phyloP scores from a whole-genome alignment of 257 asterid genomes.

The Fraxinus pennsylvanica region DNA sequence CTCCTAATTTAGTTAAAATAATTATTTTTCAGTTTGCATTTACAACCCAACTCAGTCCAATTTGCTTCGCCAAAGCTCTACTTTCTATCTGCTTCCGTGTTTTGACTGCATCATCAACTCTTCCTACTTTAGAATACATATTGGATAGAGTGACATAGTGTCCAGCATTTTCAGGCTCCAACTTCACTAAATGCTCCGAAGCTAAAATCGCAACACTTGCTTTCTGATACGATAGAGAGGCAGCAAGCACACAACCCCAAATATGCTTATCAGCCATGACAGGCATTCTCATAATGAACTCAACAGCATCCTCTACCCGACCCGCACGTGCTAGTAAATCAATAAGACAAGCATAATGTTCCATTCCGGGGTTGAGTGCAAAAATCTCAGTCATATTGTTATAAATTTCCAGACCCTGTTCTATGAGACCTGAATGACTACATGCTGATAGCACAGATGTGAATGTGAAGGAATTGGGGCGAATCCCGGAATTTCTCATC shows the following conservation, averaged over 20 bases:
- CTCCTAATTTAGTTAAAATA: too few relatives aligned
- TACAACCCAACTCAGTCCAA: slow-evolving; percentile 37
- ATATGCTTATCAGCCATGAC: slow-evolving; percentile 32
- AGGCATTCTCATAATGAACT: slow-evolving; percentile 24
- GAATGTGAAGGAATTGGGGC: slow-evolving; percentile 37
- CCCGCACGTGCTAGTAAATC: slow-evolving; percentile 52
- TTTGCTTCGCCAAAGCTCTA: slow-evolving; percentile 38
- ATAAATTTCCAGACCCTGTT: slow-evolving; percentile 35
- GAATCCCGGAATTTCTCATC: slow-evolving; percentile 35
- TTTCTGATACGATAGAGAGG: slow-evolving; percentile 28
- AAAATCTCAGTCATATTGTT: slow-evolving; percentile 33
- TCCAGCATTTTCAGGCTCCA: slow-evolving; percentile 55
- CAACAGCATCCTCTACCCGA: slow-evolving; percentile 43
- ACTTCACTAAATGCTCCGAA: slow-evolving; percentile 35
- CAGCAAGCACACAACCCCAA: slow-evolving; percentile 48
- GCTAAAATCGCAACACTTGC: slow-evolving; percentile 36
- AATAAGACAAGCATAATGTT: slow-evolving; percentile 40
- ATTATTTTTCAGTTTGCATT: slow-evolving; percentile 23
- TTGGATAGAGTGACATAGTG: slow-evolving; percentile 46
- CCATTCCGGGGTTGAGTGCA: slow-evolving; percentile 32
- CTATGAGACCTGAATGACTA: slow-evolving; percentile 48
- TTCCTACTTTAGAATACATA: slow-evolving; percentile 42
- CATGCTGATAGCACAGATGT: slow-evolving; percentile 49
- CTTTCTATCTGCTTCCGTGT: slow-evolving; percentile 38
- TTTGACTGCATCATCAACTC: slow-evolving; percentile 34